These are phyloP conservation scores for Pseudopediastrum boryanum DNA, from an alignment of 139 green algal species.

Conservation along the genomic window DNA sequence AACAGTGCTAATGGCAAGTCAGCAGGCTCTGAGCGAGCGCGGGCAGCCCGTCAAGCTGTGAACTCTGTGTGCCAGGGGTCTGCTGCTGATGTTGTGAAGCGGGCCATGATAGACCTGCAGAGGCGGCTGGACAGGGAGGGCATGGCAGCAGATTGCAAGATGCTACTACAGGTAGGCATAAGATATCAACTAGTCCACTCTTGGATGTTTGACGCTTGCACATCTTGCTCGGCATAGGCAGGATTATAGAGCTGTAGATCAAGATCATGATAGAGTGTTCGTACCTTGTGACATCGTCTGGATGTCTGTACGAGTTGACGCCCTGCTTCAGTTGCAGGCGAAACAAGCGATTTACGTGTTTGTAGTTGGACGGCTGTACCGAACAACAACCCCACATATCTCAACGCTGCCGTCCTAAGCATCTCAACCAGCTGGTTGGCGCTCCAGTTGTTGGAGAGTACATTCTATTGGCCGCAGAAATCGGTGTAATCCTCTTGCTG, in stretches of 20 bases:
- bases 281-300: not conserved
- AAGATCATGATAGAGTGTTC: not conserved
- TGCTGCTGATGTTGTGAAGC: slow-evolving; percentile 83
- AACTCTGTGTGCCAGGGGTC: slow-evolving; percentile 79
- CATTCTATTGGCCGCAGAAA: not conserved
- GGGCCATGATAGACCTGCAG: slow-evolving; percentile 55
- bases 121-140: not conserved
- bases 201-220: slow-evolving; percentile 9
- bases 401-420: no score
- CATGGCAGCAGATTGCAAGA: slow-evolving; percentile 5
- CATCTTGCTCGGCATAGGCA: not conserved
- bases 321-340: not conserved
- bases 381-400: no score
- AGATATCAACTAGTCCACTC: no score
- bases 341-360: not conserved
- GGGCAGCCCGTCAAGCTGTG: slow-evolving; percentile 70
- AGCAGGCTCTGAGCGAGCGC: slow-evolving; percentile 3
- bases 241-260: not conserved
- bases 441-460: not conserved
- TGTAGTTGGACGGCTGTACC: no score
- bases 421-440: no score
- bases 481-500: not conserved
- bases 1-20: not conserved
- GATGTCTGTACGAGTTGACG: not conserved
- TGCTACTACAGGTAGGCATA: slow-evolving; percentile 54